Percentiles rank a stretch among this genome's conserved stretches.
phyloP scores from a whole-genome alignment of 179 eudicot genomes.

The Monotropa hypopitys region DNA sequence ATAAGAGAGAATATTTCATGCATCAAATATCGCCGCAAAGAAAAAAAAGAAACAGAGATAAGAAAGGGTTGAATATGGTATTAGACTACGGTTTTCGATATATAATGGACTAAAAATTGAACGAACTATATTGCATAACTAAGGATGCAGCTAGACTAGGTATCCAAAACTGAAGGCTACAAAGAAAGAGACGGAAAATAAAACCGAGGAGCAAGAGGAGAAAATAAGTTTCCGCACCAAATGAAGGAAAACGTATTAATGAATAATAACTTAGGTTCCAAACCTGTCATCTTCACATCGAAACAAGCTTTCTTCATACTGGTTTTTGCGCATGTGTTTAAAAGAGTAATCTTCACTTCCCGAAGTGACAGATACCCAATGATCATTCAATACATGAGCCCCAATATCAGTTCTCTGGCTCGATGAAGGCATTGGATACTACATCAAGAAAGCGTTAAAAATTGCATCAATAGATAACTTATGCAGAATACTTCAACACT shows the following conservation, averaged over 20 bases:
- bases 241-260: neutral
- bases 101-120: neutral
- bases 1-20: neutral
- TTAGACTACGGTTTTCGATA: neutral
- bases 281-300: constrained; percentile 94
- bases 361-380: constrained; percentile 87
- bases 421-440: constrained; percentile 70
- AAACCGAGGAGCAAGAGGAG: neutral
- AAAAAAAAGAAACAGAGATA: neutral
- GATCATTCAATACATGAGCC: constrained; percentile 58
- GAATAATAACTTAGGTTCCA: neutral
- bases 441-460: constrained; percentile 11
- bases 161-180: neutral
- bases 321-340: constrained; percentile 87
- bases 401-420: constrained; percentile 70
- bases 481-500: neutral
- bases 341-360: constrained; percentile 89
- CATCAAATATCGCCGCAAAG: neutral
- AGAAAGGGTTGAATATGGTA: neutral
- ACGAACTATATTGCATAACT: neutral
- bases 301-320: constrained; percentile 83
- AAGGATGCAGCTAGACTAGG: neutral
- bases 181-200: neutral
- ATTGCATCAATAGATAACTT: neutral
- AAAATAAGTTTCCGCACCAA: neutral